Evolutionary conservation across 495 filamentous ascomycete genomes (phyloP), one percentile per base, ranked within the genome.

Genomic region (Penicillium fimorum): DNA sequence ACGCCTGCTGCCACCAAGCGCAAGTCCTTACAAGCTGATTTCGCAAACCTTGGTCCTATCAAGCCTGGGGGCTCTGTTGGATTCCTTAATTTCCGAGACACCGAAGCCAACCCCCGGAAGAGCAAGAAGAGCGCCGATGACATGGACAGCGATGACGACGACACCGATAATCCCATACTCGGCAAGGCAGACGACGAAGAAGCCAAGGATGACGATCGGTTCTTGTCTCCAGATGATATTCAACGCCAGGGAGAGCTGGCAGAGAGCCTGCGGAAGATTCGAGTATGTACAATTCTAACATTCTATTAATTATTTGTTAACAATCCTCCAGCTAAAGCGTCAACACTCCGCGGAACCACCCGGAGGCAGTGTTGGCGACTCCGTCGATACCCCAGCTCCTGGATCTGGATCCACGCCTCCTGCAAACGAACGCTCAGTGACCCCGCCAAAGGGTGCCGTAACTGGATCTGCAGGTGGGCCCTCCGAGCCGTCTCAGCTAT

Each of bases 211-310:
- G 77, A 81, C 69, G 58, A 86, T 77, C 63, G 68, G 52, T 53
- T 75, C 70, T 72, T 87, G 41, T 88, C 83, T 44, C 79, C 84
- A 1, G 93, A 97, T 58, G 95, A 99, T 70, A 87, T 90, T 27
- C 82, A 83, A 66, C 83, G 86, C 56, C 84, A 91, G 56, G 91
- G 89, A 13, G 91, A 97, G 66, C 78, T 99, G 40, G 89, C 90
- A 30, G 92, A 96, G 59, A 91, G 92, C 27, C 87, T 99, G 24
- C 82, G 90, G 48, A 87, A 94, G 68, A 96, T 99, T 63, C 91
- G 90, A 76, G 93, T 95, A 82, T 66, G 88, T 75, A 55, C 8
- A 29, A 32, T 35, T 24, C 42, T 13, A 11, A 27, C 8, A 13
- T 29, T 43, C 22, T 37, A 50, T 44, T 2, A 11, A 18, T 30